Percentiles rank a stretch among this genome's conserved stretches.
These are phyloP conservation scores for Thelonectria rubi DNA, from an alignment of 2,329 filamentous ascomycete species.

Conservation along the genomic window DNA sequence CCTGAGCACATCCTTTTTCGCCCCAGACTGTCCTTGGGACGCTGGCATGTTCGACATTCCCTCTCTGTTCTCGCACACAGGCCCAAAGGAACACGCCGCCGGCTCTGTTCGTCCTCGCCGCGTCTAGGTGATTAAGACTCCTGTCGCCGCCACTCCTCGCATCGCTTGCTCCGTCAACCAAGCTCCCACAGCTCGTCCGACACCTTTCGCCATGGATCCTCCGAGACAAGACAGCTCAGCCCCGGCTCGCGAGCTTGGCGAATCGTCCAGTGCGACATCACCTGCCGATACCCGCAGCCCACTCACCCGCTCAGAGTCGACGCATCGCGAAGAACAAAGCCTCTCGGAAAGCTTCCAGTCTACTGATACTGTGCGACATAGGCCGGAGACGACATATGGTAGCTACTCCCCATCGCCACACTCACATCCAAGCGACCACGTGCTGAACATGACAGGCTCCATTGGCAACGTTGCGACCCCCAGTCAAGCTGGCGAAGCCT, in stretches of 20 bases:
- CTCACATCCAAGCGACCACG: slow-evolving; percentile 25
- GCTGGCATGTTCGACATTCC: slow-evolving; percentile 44
- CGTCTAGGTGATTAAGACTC: slow-evolving; percentile 15
- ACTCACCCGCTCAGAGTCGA: slow-evolving; percentile 48
- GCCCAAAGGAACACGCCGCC: slow-evolving; percentile 24
- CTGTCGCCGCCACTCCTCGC: slow-evolving; percentile 1
- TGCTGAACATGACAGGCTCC: slow-evolving; percentile 36
- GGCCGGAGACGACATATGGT: slow-evolving; percentile 67
- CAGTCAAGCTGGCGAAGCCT: slow-evolving; percentile 48
- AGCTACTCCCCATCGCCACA: slow-evolving; percentile 26
- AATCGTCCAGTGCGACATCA: slow-evolving; percentile 53
- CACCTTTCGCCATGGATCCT: slow-evolving; percentile 55
- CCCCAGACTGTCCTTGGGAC: slow-evolving; percentile 29
- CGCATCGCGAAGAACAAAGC: slow-evolving; percentile 53
- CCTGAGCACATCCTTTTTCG: slow-evolving; percentile 28
- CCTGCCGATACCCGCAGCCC: slow-evolving; percentile 60
- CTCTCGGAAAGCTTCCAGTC: slow-evolving; percentile 66
- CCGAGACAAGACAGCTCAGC: slow-evolving; percentile 46
- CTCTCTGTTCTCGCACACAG: slow-evolving; percentile 27
- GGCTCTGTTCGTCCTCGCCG: slow-evolving; percentile 16
- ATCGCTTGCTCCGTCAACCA: slow-evolving; percentile 18
- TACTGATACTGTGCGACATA: slow-evolving; percentile 67
- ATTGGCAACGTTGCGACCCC: slow-evolving; percentile 37
- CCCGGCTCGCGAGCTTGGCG: slow-evolving; percentile 50
- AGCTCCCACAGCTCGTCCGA: slow-evolving; percentile 17